Evolutionary conservation across 2,329 filamentous ascomycete genomes (phyloP), one percentile per base, ranked within the genome.

Genomic region (Monilinia fructigena): DNA sequence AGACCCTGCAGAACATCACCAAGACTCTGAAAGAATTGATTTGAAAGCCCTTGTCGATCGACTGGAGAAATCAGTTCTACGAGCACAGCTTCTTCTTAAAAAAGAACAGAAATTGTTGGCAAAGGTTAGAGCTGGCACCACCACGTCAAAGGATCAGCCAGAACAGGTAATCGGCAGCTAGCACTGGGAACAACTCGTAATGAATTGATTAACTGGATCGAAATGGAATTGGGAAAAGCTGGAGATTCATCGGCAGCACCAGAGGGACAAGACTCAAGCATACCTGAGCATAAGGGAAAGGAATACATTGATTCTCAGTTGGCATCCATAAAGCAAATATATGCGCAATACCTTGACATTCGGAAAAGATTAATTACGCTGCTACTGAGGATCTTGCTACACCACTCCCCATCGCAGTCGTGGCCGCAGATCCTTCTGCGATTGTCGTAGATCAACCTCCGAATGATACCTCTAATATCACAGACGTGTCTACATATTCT

Each of bases 201-300:
- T 62, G 84, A 85, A 68, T 80, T 89, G 61, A 89, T 89, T 67
- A 80, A 77, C 66, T 89, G 87, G 87, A 88, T 89, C 66, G 87
- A 89, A 74, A 78, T 77, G 6, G 87, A 89, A 74, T 77, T 89
- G 28, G 78, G 80, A 62, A 85, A 83, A 65, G 84, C 85, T 20
- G 72, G 71, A 40, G 74, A 75, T 16, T 55, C 58, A 10, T 53
- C 69, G 1, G 79, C 81, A 5, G 77, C 77, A 28, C 74, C 75
- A 1, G 76, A 75, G 26, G 66, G 67, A 20, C 26, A 61, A 56
- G 26, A 66, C 20, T 5, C 48, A 50, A 16, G 35, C 3, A 62
- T 20, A 38, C 23, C 62, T 11, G 66, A 75, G 67, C 50, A 70
- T 67, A 63, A 52, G 58, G 70, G 66, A 28, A 64, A 68, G 45